These are phyloP conservation scores for Neurospora discreta DNA, from an alignment of 495 filamentous ascomycete genomes.

Conservation along the genomic window DNA sequence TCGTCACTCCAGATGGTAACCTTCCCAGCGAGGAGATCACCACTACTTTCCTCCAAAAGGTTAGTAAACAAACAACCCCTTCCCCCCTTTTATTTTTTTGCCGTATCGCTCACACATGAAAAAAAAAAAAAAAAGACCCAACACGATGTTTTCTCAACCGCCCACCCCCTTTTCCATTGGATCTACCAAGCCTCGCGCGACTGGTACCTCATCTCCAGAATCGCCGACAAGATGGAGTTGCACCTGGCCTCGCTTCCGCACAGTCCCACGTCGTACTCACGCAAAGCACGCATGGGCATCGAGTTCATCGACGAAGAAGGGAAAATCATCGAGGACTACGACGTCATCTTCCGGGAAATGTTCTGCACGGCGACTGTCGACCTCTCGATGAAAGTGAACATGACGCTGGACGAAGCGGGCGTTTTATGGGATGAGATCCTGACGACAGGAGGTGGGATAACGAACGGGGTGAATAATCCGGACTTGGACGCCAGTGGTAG, in stretches of 20 bases:
- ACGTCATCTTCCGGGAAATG: conserved; percentile 69
- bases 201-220: conserved; percentile 56
- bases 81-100: no score
- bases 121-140: conserved; percentile 41
- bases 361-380: conserved; percentile 73
- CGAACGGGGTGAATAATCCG: not conserved
- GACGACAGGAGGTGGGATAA: conserved; percentile 42
- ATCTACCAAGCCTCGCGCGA: conserved; percentile 67
- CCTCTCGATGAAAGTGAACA: conserved; percentile 54
- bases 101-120: not conserved
- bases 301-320: conserved; percentile 29
- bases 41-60: conserved; percentile 57
- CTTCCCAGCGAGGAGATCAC: conserved; percentile 76
- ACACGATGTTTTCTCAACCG: conserved; percentile 63
- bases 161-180: conserved; percentile 80
- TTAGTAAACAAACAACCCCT: not conserved
- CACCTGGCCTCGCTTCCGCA: conserved; percentile 38
- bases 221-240: conserved; percentile 58
- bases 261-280: conserved; percentile 6
- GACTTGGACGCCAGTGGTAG: not conserved
- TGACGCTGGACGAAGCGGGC: conserved; percentile 52
- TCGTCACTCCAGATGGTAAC: conserved; percentile 72
- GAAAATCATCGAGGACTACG: conserved; percentile 51
- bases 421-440: conserved; percentile 72
- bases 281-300: conserved; percentile 16